Evolutionary conservation across 768 basidiomycete species (phyloP).

Genomic region (Xerocomellus dryophilus): DNA sequence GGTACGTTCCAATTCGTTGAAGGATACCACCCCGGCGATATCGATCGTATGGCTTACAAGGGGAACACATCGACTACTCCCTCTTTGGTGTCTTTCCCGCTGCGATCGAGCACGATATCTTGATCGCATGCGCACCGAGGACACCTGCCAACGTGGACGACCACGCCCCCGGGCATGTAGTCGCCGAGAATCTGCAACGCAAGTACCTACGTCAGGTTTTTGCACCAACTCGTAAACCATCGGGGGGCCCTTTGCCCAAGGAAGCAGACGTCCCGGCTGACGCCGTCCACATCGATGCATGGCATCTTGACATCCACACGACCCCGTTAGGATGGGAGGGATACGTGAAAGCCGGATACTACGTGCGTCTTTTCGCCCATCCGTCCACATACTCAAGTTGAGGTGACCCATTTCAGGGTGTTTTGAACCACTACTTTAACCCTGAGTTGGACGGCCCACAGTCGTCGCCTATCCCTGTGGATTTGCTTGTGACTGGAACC

Average conservation of each 20-base stretch:
- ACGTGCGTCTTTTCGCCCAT: conserved; percentile 43
- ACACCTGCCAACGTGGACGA: conserved; percentile 6
- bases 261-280: conserved; percentile 32
- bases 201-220: conserved; percentile 63
- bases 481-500: conserved; percentile 74
- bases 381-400: not conserved
- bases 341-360: conserved; percentile 84
- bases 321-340: conserved; percentile 77
- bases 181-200: conserved; percentile 57
- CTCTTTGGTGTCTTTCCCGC: conserved; percentile 81
- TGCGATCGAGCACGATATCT: conserved; percentile 81
- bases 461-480: conserved; percentile 53
- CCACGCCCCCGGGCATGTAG: conserved; percentile 49
- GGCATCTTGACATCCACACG: conserved; percentile 71
- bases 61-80: conserved; percentile 83
- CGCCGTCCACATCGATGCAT: conserved; percentile 44
- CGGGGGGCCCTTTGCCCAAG: conserved; percentile 23
- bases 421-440: conserved; percentile 60
- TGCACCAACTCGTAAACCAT: conserved; percentile 43
- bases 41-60: conserved; percentile 36
- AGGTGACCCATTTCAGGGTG: conserved; percentile 44
- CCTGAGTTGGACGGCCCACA: conserved; percentile 6
- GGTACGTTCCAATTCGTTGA: conserved; percentile 20
- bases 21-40: not conserved
- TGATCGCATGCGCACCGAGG: conserved; percentile 69